phyloP scores from a whole-genome alignment of 805 yeast genomes.

The Geotrichum ghanense region DNA sequence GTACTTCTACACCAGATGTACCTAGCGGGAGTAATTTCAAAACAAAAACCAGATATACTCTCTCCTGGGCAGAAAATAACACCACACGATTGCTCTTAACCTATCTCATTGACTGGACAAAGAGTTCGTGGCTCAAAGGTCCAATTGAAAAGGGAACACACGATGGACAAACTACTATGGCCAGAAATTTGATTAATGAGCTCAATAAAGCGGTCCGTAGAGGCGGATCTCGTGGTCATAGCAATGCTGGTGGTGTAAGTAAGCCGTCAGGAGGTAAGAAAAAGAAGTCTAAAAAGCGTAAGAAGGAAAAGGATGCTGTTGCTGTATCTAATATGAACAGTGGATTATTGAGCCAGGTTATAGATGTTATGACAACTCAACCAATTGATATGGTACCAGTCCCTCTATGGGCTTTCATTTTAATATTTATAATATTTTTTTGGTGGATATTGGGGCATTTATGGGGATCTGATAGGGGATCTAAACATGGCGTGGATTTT shows the following conservation, averaged over 20 bases:
- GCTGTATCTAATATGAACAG: conserved; percentile 1
- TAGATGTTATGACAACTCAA: conserved; percentile 2
- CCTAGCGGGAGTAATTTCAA: conserved; percentile 82
- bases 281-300: conserved; percentile 4
- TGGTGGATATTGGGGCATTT: conserved; percentile 2
- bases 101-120: conserved; percentile 80
- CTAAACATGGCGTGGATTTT: conserved; percentile 4
- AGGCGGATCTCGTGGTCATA: conserved; percentile 7
- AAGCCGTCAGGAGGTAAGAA: conserved; percentile 6
- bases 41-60: conserved; percentile 58
- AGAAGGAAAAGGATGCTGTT: conserved; percentile 6
- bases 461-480: conserved; percentile 1
- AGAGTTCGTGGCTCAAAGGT: conserved; percentile 83
- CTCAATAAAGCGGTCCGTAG: conserved; percentile 2
- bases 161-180: conserved; percentile 64
- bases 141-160: conserved; percentile 78
- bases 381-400: conserved; percentile 7
- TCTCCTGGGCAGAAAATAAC: conserved; percentile 65
- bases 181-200: conserved; percentile 33
- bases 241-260: not conserved
- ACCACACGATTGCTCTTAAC: conserved; percentile 50
- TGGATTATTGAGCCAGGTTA: conserved; percentile 6
- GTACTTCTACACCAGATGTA: conserved; percentile 80
- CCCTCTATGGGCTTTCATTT: conserved; percentile 8
- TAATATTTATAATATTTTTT: conserved; percentile 1